Base-by-base conservation (phyloP, 768 basidiomycete species). In the Naganishia onofrii region DNA sequence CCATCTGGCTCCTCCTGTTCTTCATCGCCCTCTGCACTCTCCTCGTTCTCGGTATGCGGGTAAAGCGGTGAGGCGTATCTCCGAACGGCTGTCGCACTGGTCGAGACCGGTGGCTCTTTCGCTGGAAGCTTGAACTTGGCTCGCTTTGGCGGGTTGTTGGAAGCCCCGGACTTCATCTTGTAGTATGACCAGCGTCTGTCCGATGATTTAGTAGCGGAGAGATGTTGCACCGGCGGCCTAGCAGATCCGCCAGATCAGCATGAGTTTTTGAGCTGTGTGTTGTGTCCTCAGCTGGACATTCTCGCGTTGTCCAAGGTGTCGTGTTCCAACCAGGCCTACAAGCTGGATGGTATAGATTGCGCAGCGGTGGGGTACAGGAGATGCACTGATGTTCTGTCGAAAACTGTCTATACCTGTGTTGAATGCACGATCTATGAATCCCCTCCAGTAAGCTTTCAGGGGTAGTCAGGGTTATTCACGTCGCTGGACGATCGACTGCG, bases 31-130 rank as follows among this genome's bases (percentile, higher is more conserved):
- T 63, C 68, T 10, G 10, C 54, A 21, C 26, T 23, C 28, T 70
- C 60, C 17, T 70, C 60, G 15, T 60, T 54, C 53, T 70, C 69
- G 28, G 36, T 65, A 48, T 70, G 69, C 12, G 58, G 32, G 52
- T 52, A 70, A 12, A 70, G 55, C 42, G 69, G 69, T 28, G 60
- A 46, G 23, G 60, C 36, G 42, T 63, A 63, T 63, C 29, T 63
- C 13, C 60, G 60, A 21, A 63, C 60, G 5, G 60, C 60, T 26
- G 42, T 42, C 1, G 60, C 60, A 44, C 60, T 63, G n/a, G 38
- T 63, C 60, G 60, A 42, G 60, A 63, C 38, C n/a, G 60, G 60
- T 28, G 60, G 60, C 34, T 63, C 60, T 29, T 42, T 42, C 23
- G 12, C 23, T 1, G 60, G 60, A 44, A 63, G 60, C 60, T 63